Conservation (phyloP, 192 early-diverging fungal genomes). For the Kickxella alabastrina region DNA sequence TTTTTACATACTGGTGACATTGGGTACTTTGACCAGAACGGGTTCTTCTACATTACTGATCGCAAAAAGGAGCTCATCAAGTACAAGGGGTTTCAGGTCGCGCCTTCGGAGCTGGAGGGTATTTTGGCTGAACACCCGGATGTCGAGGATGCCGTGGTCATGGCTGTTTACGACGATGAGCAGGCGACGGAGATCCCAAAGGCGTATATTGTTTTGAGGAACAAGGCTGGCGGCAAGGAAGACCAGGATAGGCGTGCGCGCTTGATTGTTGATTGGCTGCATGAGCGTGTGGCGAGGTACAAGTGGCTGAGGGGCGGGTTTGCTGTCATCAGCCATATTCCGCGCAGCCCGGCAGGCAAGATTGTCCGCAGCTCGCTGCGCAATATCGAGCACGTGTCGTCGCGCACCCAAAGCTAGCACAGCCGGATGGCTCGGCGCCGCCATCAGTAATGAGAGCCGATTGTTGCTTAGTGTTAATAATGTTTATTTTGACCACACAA, state of each 20-base stretch:
- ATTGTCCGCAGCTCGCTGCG: constrained; percentile 75
- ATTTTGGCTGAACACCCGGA: constrained; percentile 60
- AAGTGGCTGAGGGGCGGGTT: constrained; percentile 81
- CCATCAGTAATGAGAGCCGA: no score
- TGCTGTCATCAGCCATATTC: constrained; percentile 64
- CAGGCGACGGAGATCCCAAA: constrained; percentile 51
- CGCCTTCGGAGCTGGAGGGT: constrained; percentile 81
- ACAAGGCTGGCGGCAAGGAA: constrained; percentile 19
- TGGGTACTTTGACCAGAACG: constrained; percentile 57
- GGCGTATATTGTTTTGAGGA: constrained; percentile 28
- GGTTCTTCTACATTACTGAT: constrained; percentile 58
- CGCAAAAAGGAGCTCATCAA: constrained; percentile 91
- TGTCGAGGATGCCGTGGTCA: constrained; percentile 65
- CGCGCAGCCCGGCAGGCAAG: constrained; percentile 78
- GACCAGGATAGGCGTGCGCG: constrained; percentile 46
- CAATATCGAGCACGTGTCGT: constrained; percentile 19
- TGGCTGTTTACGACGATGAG: constrained; percentile 54
- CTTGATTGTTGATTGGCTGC: constrained; percentile 55
- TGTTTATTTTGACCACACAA: not conserved
- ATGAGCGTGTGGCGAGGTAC: constrained; percentile 63
- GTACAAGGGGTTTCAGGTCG: constrained; percentile 77
- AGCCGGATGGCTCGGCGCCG: no score
- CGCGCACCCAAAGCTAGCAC: no score
- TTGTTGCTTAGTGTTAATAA: no score
- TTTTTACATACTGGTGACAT: constrained; percentile 85